phyloP scores from a whole-genome alignment of 2,329 filamentous ascomycete species.

The Aureobasidium subglaciale region DNA sequence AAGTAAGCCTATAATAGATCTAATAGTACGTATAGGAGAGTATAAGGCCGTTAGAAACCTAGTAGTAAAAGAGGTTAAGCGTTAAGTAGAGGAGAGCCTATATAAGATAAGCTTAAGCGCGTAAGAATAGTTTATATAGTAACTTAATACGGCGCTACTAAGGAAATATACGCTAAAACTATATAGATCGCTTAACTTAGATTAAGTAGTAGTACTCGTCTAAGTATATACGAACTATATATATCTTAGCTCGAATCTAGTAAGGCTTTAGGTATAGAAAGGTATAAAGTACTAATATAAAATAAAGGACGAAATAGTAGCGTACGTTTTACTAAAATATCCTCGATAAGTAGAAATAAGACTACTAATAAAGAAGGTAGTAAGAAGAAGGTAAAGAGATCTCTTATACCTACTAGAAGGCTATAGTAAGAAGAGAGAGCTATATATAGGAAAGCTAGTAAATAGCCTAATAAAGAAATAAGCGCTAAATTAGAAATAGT shows the following conservation, averaged over 20 bases:
- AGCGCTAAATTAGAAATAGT: neutral
- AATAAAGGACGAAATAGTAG: neutral
- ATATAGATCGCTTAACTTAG: neutral
- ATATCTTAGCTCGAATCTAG: neutral
- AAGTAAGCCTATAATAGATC: no score
- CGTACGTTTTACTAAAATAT: neutral
- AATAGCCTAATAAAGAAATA: neutral
- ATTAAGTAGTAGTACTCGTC: neutral
- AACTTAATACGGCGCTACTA: neutral
- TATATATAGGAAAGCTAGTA: neutral
- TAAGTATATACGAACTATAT: neutral
- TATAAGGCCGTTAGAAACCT: neutral
- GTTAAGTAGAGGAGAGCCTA: neutral
- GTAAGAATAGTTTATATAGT: neutral
- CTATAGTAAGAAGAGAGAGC: constrained; percentile 37
- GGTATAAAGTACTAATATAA: neutral
- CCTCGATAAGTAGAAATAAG: neutral
- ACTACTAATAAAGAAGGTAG: neutral
- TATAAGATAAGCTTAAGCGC: neutral
- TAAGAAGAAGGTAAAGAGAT: constrained; percentile 25
- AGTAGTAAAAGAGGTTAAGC: neutral
- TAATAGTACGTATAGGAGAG: no score
- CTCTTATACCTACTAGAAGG: constrained; percentile 44
- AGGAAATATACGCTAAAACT: neutral
- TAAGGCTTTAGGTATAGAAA: neutral